These are phyloP conservation scores for Sclerotinia nivalis DNA, from an alignment of 2,329 filamentous ascomycete genomes.

Conservation along the genomic window DNA sequence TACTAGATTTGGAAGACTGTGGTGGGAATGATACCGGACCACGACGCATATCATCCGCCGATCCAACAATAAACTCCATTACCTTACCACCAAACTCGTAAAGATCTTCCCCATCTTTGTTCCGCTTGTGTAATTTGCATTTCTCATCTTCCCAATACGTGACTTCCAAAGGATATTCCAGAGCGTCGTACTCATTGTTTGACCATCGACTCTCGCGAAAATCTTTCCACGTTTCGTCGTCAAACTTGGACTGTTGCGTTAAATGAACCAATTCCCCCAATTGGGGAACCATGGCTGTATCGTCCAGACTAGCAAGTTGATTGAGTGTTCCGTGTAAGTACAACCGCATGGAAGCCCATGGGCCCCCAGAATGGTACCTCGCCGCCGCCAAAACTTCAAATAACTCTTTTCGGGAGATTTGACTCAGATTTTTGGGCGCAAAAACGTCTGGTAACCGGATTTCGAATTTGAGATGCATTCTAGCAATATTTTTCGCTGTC, in stretches of 20 bases:
- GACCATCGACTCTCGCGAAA: neutral
- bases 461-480: neutral
- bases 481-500: fast-evolving
- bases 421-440: neutral
- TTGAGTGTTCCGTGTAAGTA: neutral
- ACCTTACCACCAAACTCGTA: slow-evolving; percentile 8
- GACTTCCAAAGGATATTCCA: neutral
- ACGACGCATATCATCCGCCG: neutral
- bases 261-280: neutral
- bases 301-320: neutral
- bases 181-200: fast-evolving
- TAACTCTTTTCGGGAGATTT: neutral
- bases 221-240: neutral
- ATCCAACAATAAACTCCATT: neutral
- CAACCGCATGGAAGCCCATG: neutral
- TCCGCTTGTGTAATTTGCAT: fast-evolving
- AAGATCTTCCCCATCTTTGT: no score
- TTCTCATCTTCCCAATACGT: neutral
- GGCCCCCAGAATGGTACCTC: fast-evolving
- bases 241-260: neutral
- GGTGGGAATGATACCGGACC: neutral
- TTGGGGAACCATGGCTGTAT: neutral
- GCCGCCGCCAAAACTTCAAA: fast-evolving
- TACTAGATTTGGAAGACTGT: neutral
- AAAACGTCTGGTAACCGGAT: neutral